A percentile compares a stretch with the other conserved stretches of the same genome.
Conservation (phyloP, 75 land plant genomes). For the Gnetum montanum region DNA sequence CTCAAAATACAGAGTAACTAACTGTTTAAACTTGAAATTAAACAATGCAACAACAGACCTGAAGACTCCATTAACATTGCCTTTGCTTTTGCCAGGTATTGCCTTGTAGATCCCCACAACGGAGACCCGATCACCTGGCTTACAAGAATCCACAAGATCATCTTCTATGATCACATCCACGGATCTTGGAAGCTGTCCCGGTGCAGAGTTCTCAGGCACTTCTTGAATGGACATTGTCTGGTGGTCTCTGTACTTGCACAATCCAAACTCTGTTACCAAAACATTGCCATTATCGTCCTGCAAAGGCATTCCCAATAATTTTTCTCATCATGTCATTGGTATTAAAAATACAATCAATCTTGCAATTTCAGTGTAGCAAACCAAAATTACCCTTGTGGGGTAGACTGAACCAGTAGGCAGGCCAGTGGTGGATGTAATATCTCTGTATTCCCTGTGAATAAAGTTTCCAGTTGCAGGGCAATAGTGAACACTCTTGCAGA, state of each 20-base stretch:
- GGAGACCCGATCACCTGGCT: conserved; percentile 96
- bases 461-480: conserved; percentile 75
- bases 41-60: conserved; percentile 32
- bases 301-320: neutral
- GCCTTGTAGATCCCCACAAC: conserved; percentile 94
- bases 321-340: neutral
- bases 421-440: conserved; percentile 83
- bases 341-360: neutral
- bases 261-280: conserved; percentile 91
- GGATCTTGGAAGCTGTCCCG: conserved; percentile 96
- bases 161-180: conserved; percentile 93
- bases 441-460: conserved; percentile 77
- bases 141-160: conserved; percentile 93
- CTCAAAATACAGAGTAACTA: neutral
- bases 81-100: conserved; percentile 89
- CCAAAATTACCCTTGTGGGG: conserved; percentile 80
- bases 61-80: conserved; percentile 93
- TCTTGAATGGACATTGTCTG: conserved; percentile 96
- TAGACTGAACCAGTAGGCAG: conserved; percentile 97
- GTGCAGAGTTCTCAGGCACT: conserved; percentile 96
- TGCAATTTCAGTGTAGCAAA: neutral
- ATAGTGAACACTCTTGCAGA: conserved; percentile 96
- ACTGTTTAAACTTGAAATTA: too few species aligned
- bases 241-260: conserved; percentile 94
- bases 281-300: conserved; percentile 95